These are phyloP conservation scores for Aegilops bicornis DNA, from an alignment of 176 grass and related monocot species.

Conservation along the genomic window DNA sequence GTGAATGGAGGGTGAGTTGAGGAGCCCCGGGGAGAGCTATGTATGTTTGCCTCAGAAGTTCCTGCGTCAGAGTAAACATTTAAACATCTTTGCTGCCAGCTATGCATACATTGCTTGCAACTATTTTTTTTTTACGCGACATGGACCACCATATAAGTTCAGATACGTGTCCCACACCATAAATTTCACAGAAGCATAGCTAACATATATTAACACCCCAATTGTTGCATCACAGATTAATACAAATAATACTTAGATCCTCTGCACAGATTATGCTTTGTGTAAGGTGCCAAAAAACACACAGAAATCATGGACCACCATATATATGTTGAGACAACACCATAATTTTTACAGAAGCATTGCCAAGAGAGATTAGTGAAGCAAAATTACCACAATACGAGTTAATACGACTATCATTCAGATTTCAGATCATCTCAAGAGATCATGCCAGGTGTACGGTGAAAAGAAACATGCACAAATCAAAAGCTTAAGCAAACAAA, in stretches of 20 bases:
- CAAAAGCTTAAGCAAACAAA: not conserved
- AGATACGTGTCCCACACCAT: conserved; percentile 1
- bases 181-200: not conserved
- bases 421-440: not conserved
- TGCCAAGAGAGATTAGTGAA: not conserved
- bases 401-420: not conserved
- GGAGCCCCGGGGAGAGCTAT: conserved; percentile 38
- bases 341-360: not conserved
- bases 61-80: conserved; percentile 83
- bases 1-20: conserved; percentile 52
- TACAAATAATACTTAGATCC: not conserved
- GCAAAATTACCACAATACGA: not conserved
- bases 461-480: not conserved
- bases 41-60: conserved; percentile 49
- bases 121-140: conserved; percentile 4
- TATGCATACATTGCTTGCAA: conserved; percentile 41
- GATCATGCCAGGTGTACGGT: not conserved
- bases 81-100: conserved; percentile 45
- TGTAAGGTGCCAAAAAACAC: not conserved
- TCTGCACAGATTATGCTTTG: not conserved
- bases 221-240: not conserved
- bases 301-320: not conserved
- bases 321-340: not conserved
- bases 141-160: not conserved
- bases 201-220: not conserved